Evolutionary conservation across 305 asterid genomes (phyloP).

Genomic region (Caryopteris hybrid): DNA sequence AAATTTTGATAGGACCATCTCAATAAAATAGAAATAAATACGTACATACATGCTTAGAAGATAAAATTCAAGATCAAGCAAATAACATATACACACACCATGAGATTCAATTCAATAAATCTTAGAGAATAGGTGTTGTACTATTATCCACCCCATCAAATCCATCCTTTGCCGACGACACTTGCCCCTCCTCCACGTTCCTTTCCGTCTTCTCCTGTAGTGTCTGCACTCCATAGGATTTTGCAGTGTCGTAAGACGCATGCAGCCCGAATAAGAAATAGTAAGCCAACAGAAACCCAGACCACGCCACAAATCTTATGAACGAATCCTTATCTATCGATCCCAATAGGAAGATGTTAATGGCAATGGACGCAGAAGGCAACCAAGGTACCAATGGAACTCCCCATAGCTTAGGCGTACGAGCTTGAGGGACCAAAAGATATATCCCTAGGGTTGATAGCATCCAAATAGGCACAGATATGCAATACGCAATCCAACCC

Average conservation of each 20-base stretch:
- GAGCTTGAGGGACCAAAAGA: slow-evolving; percentile 48
- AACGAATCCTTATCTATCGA: slow-evolving; percentile 53
- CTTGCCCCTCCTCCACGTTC: slow-evolving; percentile 37
- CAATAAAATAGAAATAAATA: too few relatives aligned
- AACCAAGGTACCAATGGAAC: slow-evolving; percentile 82
- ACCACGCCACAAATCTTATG: slow-evolving; percentile 49
- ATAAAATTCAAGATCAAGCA: too few relatives aligned
- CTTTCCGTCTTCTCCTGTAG: slow-evolving; percentile 19
- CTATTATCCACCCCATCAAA: too few relatives aligned
- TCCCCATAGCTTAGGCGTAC: slow-evolving; percentile 59
- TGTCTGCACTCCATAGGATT: slow-evolving; percentile 23
- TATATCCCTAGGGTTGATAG: slow-evolving; percentile 39
- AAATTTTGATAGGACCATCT: too few relatives aligned
- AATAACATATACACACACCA: too few relatives aligned
- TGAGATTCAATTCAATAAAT: too few relatives aligned
- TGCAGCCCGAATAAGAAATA: slow-evolving; percentile 66
- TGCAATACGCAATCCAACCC: slow-evolving; percentile 55
- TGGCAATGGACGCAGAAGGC: slow-evolving; percentile 63
- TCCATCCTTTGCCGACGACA: not conserved
- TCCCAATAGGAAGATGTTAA: slow-evolving; percentile 60
- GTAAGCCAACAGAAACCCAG: slow-evolving; percentile 38
- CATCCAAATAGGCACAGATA: slow-evolving; percentile 49
- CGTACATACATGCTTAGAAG: too few relatives aligned
- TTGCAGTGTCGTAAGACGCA: slow-evolving; percentile 73
- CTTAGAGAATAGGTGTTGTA: too few relatives aligned